These are phyloP conservation scores for Schizochytrium sp. DNA, from an alignment of 108 stramenopile genomes.

Conservation along the genomic window DNA sequence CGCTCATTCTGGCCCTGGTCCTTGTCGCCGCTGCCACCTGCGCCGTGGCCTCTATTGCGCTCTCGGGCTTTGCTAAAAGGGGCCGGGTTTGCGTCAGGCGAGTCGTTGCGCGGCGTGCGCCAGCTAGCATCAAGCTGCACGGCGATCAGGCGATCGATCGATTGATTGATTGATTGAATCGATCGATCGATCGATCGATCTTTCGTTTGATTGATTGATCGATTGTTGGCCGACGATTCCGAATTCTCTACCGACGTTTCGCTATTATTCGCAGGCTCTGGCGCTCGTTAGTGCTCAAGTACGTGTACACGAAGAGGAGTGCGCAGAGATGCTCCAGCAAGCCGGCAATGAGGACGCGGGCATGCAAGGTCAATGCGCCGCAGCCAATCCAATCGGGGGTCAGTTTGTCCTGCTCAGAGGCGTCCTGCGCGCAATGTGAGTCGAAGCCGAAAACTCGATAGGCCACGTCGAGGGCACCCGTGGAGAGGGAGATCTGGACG, in stretches of 20 bases:
- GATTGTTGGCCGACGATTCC: too few relatives aligned
- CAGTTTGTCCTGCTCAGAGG: neutral
- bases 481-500: neutral
- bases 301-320: neutral
- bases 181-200: too few relatives aligned
- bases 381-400: neutral
- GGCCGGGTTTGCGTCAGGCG: too few relatives aligned
- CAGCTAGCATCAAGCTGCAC: too few relatives aligned
- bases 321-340: neutral
- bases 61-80: too few relatives aligned
- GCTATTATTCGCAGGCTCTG: neutral
- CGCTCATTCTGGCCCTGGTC: too few relatives aligned
- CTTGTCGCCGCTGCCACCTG: too few relatives aligned
- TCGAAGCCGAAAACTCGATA: neutral
- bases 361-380: neutral
- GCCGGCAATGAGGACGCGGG: neutral
- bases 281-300: neutral
- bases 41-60: too few relatives aligned
- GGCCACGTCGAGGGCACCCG: neutral
- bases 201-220: too few relatives aligned
- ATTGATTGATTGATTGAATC: too few relatives aligned
- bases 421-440: neutral
- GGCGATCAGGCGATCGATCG: too few relatives aligned
- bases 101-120: too few relatives aligned
- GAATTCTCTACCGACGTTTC: neutral